These are phyloP conservation scores for Umbellularia californica DNA, from an alignment of 164 flowering plant species.

Conservation along the genomic window DNA sequence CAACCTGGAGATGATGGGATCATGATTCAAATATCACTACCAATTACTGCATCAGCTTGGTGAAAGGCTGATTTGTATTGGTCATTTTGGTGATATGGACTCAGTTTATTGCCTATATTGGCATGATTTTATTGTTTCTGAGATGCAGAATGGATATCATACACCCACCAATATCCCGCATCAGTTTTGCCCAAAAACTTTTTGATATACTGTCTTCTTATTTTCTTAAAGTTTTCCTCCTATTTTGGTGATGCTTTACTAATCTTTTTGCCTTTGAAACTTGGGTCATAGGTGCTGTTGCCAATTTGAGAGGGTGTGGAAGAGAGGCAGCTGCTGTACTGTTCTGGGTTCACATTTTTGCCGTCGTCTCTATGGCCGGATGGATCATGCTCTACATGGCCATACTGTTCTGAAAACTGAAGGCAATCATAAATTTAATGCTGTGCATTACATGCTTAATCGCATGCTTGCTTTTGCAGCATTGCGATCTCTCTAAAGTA, in stretches of 20 bases:
- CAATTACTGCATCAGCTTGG: neutral
- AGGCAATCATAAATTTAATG: neutral
- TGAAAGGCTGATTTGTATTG: neutral
- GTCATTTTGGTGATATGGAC: too few species aligned
- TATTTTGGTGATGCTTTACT: neutral
- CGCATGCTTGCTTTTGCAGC: neutral
- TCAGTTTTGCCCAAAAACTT: too few species aligned
- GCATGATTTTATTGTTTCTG: neutral
- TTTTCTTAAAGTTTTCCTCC: neutral
- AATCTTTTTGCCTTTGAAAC: neutral
- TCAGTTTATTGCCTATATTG: too few species aligned
- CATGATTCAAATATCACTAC: neutral
- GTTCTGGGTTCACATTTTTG: constrained; percentile 97
- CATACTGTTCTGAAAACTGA: constrained; percentile 46
- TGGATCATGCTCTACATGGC: constrained; percentile 77
- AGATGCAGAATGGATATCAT: too few species aligned
- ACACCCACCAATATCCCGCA: too few species aligned
- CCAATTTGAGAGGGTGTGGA: constrained; percentile 90
- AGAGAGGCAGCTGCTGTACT: constrained; percentile 87
- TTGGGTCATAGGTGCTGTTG: constrained; percentile 69
- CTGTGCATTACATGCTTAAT: neutral
- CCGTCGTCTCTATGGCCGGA: constrained; percentile 88
- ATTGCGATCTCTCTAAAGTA: neutral
- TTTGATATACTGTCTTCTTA: neutral
- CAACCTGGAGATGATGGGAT: too few species aligned